Evolutionary conservation across 192 early-diverging fungal genomes (phyloP), one percentile per base, ranked within the genome.

Genomic region (Radiomyces spectabilis): DNA sequence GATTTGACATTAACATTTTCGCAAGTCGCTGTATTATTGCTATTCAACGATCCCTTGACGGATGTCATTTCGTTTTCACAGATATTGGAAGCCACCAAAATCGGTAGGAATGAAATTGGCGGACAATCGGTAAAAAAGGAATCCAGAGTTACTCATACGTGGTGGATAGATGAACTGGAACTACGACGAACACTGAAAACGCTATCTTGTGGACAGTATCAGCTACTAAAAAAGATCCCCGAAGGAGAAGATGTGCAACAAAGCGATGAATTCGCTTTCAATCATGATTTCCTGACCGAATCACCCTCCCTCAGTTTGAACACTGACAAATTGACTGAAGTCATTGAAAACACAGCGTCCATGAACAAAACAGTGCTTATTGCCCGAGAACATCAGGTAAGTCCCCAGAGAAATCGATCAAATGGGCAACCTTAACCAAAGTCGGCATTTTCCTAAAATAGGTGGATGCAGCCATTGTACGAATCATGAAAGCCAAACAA

Each of bases 181-280:
- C 73, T 99, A 5, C 79, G 74, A 35, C 86, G 89, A 26, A 89
- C 91, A 1, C 68, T 99, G 29, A 92, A 93, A 61, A 86, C 88
- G 18, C 69, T 99, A 62, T 84, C 89, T 0, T 87, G 93, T 44
- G 95, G 89, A 27, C 92, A 94, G 48, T 69, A 82, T 62, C 72
- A 81, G 29, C 73, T 99, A 4, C 67, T 99, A 25, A 62, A 67
- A 22, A 97, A 97, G 73, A 61, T 71, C 37, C 84, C 85, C 1
- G 71, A 75, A 18, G 73, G 78, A 3, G 62, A 71, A 26, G 77
- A 85, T 37, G 79, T 90, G 5, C 65, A 51, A 16, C 55, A 57
- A 0, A 73, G 65, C n/a, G 81, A 83, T 43, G 29, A 57, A 41
- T 83, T 81, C 42, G 46, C 52, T n/a, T 75, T 69, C 59, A 75